phyloP scores from a whole-genome alignment of 176 grass and related monocot species.

The Ensete glaucum region DNA sequence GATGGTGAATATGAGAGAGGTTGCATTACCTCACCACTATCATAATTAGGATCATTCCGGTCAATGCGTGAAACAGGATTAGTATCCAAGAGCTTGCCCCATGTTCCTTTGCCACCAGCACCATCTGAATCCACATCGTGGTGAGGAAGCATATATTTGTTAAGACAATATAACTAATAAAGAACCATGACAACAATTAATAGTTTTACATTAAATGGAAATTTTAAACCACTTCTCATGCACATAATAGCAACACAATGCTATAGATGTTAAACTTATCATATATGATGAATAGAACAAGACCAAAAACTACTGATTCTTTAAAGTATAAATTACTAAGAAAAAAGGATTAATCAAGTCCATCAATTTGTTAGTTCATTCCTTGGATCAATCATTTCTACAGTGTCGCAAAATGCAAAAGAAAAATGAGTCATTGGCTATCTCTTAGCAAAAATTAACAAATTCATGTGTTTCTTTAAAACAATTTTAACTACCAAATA shows the following conservation, averaged over 20 bases:
- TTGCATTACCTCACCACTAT: slow-evolving; percentile 14
- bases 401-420: too few relatives aligned
- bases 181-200: not conserved
- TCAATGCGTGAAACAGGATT: slow-evolving; percentile 10
- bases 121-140: slow-evolving; percentile 7
- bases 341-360: too few relatives aligned
- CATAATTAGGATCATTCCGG: slow-evolving; percentile 25
- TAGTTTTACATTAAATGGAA: not conserved
- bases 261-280: too few relatives aligned
- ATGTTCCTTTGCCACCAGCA: slow-evolving; percentile 25
- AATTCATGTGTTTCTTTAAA: too few relatives aligned
- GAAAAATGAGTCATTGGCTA: too few relatives aligned
- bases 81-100: slow-evolving; percentile 22
- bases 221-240: not conserved
- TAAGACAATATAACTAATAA: not conserved
- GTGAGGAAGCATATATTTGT: not conserved
- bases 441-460: too few relatives aligned
- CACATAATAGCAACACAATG: not conserved
- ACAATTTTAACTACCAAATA: too few relatives aligned
- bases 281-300: too few relatives aligned
- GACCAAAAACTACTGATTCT: too few relatives aligned
- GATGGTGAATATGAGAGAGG: not conserved
- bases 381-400: too few relatives aligned
- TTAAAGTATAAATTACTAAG: too few relatives aligned
- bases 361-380: too few relatives aligned